These are phyloP conservation scores for Fraxinus angustifolia DNA, from an alignment of 305 asterid genomes.

Conservation along the genomic window DNA sequence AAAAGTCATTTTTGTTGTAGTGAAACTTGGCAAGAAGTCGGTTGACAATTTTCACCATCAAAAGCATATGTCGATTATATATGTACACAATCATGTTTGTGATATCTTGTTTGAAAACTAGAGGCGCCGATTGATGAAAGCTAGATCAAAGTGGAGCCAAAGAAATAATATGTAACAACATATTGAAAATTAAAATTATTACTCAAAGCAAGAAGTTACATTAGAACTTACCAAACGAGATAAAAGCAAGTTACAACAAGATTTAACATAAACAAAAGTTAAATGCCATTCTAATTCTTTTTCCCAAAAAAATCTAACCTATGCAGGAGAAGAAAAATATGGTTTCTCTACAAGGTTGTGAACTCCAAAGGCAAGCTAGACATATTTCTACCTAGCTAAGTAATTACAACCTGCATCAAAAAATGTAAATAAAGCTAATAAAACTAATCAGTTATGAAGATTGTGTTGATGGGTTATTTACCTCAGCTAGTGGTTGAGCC, in stretches of 20 bases:
- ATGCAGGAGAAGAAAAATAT: neutral
- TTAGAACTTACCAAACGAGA: neutral
- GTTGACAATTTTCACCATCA: no score
- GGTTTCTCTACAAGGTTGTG: neutral
- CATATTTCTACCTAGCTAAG: neutral
- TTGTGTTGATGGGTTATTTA: slow-evolving; percentile 18
- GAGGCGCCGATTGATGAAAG: slow-evolving; percentile 8
- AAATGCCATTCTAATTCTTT: neutral
- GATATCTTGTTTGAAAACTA: no score
- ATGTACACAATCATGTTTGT: no score
- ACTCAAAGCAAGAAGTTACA: neutral
- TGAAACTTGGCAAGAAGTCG: no score
- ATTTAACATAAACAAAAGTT: neutral
- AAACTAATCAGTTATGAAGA: slow-evolving; percentile 15
- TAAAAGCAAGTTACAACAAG: neutral
- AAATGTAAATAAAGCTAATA: neutral
- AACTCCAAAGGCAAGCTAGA: neutral
- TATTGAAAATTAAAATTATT: no score
- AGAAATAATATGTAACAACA: neutral
- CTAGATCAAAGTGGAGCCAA: neutral
- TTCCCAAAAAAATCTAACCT: neutral
- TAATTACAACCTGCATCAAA: neutral
- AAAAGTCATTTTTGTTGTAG: no score
- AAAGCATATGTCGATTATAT: no score
- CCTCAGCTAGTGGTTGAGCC: slow-evolving; percentile 38